phyloP scores from a whole-genome alignment of 495 filamentous ascomycete species.

The Penicillium cosmopolitanum region DNA sequence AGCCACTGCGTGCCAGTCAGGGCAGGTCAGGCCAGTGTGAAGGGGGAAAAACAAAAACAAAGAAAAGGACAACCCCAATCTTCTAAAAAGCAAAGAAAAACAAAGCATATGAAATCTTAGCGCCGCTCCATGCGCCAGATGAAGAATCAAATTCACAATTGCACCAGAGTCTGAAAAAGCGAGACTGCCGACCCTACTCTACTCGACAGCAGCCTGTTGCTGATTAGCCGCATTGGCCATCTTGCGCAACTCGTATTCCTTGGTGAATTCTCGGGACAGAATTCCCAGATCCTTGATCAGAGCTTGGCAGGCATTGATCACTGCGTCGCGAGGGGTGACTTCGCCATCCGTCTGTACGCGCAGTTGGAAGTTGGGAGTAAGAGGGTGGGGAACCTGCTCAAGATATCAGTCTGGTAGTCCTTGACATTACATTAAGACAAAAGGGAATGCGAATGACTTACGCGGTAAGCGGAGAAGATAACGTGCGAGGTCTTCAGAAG shows the following conservation, averaged over 20 bases:
- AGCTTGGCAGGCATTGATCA: slow-evolving; percentile 76
- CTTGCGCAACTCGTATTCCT: slow-evolving; percentile 92
- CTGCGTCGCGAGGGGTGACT: slow-evolving; percentile 81
- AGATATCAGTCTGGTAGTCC: slow-evolving; percentile 14
- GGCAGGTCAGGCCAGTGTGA: too few relatives aligned
- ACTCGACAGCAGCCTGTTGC: slow-evolving; percentile 41
- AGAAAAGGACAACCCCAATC: slow-evolving; percentile 2
- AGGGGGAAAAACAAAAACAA: slow-evolving; percentile 2
- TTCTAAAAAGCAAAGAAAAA: slow-evolving; percentile 2
- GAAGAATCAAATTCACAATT: slow-evolving; percentile 1
- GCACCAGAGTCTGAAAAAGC: background rate
- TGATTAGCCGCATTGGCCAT: slow-evolving; percentile 67
- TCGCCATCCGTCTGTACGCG: slow-evolving; percentile 91
- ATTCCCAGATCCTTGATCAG: slow-evolving; percentile 76
- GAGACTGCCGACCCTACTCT: slow-evolving; percentile 24
- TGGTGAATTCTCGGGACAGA: slow-evolving; percentile 85
- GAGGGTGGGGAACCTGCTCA: slow-evolving; percentile 75
- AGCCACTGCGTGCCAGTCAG: background rate
- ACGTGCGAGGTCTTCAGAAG: slow-evolving; percentile 80
- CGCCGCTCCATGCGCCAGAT: slow-evolving; percentile 21
- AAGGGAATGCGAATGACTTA: slow-evolving; percentile 33
- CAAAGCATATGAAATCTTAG: slow-evolving; percentile 14
- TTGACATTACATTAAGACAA: background rate
- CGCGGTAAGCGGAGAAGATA: slow-evolving; percentile 86
- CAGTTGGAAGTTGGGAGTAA: slow-evolving; percentile 82